These are phyloP conservation scores for Ophiostoma tasmaniense DNA, from an alignment of 2,329 filamentous ascomycete species.

Conservation along the genomic window DNA sequence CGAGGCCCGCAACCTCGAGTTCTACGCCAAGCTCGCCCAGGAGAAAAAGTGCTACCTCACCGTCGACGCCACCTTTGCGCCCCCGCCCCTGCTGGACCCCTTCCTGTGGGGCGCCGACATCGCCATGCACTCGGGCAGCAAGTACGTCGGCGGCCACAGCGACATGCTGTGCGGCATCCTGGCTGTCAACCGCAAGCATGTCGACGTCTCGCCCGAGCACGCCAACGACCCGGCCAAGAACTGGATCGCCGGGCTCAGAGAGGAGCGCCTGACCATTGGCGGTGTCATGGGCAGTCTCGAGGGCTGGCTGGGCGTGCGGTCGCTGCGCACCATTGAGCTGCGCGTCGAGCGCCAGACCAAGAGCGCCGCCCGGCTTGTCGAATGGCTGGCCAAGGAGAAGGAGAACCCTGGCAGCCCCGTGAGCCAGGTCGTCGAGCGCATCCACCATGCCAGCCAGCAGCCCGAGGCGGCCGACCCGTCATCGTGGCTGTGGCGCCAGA, in stretches of 20 bases:
- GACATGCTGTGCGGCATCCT: slow-evolving; percentile 88
- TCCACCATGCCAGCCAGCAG: slow-evolving; percentile 73
- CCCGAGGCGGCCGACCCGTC: slow-evolving; percentile 46
- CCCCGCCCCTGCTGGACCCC: slow-evolving; percentile 80
- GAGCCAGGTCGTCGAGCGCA: slow-evolving; percentile 45
- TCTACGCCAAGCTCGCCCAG: slow-evolving; percentile 66
- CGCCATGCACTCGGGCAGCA: slow-evolving; percentile 86
- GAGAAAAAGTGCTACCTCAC: slow-evolving; percentile 64
- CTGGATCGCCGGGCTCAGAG: slow-evolving; percentile 53
- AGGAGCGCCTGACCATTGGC: slow-evolving; percentile 70
- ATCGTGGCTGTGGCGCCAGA: slow-evolving; percentile 74
- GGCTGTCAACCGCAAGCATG: slow-evolving; percentile 43
- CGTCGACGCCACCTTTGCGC: slow-evolving; percentile 88
- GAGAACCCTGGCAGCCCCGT: slow-evolving; percentile 33
- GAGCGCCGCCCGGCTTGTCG: slow-evolving; percentile 60
- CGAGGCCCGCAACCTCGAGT: slow-evolving; percentile 62
- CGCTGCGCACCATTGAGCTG: slow-evolving; percentile 76
- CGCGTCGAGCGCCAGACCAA: slow-evolving; percentile 68
- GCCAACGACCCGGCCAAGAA: slow-evolving; percentile 34
- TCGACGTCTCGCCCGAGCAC: slow-evolving; percentile 16
- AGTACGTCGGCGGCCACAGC: slow-evolving; percentile 92
- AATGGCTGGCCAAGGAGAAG: slow-evolving; percentile 56
- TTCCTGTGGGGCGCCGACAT: slow-evolving; percentile 74
- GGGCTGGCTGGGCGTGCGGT: slow-evolving; percentile 83
- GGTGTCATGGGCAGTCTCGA: slow-evolving; percentile 83